These are phyloP conservation scores for Jamesozyma piceae DNA, from an alignment of 805 yeast genomes.

Conservation along the genomic window DNA sequence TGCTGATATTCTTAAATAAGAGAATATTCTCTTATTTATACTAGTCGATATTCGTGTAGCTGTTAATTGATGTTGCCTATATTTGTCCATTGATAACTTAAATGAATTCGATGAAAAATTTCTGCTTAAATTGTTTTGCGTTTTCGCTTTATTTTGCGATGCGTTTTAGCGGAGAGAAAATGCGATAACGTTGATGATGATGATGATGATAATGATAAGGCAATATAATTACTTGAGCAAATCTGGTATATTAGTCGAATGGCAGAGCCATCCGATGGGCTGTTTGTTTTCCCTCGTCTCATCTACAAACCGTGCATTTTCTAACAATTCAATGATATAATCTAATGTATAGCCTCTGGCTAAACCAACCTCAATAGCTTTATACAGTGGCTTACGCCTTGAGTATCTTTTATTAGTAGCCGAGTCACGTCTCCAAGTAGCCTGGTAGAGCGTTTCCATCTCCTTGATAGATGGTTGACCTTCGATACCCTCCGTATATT, in stretches of 20 bases:
- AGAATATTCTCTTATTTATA: too few relatives aligned
- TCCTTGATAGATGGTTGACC: constrained; percentile 45
- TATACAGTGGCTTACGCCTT: constrained; percentile 44
- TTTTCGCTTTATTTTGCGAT: background rate
- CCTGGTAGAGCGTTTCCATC: constrained; percentile 40
- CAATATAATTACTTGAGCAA: background rate
- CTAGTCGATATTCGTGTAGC: too few relatives aligned
- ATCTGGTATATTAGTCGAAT: constrained; percentile 32
- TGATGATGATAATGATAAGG: background rate
- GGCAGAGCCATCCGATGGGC: constrained; percentile 37
- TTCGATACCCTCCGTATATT: constrained; percentile 42
- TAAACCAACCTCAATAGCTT: constrained; percentile 45
- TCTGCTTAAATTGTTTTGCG: background rate
- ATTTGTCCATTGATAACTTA: too few relatives aligned
- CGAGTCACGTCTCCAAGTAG: constrained; percentile 48
- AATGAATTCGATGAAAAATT: background rate
- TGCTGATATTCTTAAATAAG: background rate
- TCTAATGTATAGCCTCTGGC: constrained; percentile 37
- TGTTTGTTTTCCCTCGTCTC: constrained; percentile 35
- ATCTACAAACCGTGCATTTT: constrained; percentile 36
- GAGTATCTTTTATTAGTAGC: constrained; percentile 46
- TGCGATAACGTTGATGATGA: background rate
- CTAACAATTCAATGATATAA: constrained; percentile 38
- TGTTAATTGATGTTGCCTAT: too few relatives aligned
- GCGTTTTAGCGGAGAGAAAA: background rate